Percentiles rank a stretch among this genome's conserved stretches.
Conservation (phyloP, 345 rosid species). For the Corymbia maculata region DNA sequence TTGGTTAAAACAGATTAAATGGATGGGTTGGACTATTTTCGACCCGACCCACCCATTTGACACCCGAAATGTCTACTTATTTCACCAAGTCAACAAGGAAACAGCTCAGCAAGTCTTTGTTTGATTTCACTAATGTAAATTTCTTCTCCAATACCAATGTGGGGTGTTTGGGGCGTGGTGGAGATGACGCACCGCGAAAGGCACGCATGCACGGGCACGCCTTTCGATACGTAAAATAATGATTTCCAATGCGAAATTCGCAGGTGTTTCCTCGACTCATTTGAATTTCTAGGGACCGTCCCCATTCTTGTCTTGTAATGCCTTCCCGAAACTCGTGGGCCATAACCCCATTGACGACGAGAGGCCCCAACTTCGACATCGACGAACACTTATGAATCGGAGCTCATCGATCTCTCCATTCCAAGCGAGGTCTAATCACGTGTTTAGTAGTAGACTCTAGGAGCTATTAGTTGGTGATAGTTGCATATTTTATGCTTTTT, state of each 20-base stretch:
- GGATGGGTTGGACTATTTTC: no score
- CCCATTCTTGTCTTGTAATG: not conserved
- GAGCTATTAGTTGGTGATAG: not conserved
- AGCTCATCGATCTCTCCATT: no score
- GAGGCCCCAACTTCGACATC: no score
- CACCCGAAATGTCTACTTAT: not conserved
- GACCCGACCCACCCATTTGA: no score
- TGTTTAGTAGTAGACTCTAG: not conserved
- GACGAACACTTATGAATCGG: no score
- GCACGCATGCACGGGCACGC: not conserved
- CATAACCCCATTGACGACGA: not conserved
- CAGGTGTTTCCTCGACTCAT: not conserved
- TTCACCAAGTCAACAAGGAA: not conserved
- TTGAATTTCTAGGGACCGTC: not conserved
- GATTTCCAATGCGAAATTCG: not conserved
- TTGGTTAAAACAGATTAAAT: no score
- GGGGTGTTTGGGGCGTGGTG: no score
- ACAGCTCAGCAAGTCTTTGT: not conserved
- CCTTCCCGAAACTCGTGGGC: not conserved
- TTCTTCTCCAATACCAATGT: no score
- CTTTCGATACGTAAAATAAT: no score
- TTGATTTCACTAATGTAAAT: not conserved
- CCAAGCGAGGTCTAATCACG: no score
- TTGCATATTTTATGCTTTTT: not conserved
- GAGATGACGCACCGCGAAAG: not conserved